Evolutionary conservation across 768 basidiomycete genomes (phyloP), one percentile per base, ranked within the genome.

Genomic region (Lepiota subincarnata): DNA sequence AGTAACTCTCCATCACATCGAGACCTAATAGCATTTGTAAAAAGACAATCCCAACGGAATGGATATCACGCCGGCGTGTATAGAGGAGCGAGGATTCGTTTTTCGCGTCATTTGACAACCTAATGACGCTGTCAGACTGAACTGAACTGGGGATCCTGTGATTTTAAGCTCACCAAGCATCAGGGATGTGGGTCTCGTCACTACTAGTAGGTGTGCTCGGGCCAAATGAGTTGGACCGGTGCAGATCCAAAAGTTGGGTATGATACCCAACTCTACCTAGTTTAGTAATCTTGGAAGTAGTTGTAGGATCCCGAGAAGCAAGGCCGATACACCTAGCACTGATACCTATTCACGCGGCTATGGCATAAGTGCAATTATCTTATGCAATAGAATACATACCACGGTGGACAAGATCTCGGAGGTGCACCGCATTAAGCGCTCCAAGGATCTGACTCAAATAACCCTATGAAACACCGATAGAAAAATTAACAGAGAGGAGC

Each of bases 11-110:
- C 50, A 76, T 78, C 7, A 89, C 84, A 57, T 89, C 80, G 48
- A 83, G 68, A 0, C 94, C 94, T n/a, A 85, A 70, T 11, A 96
- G 67, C 89, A 96, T 92, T 68, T 95, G 90, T 48, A 93, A 61
- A 36, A 94, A 71, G 1, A 92, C 77, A 20, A 95, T 78, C 0
- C 89, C 93, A 0, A 84, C 81, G 40, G 82, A 78, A 69, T 94
- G 92, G 8, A 96, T 84, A 61, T 97, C 94, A 24, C 93, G 79
- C 38, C 81, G 75, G 37, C 78, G 81, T 7, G 89, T 87, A 64
- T 94, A 94, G 0, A 80, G 62, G 41, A 83, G 63, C n/a, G 92
- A 73, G 0, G 86, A 85, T 20, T 88, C 87, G 36, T 91, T 87
- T 42, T 87, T 76, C 37, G 85, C 84, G 48, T 95, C 94, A 55